Evolutionary conservation across 306 rosid species (phyloP), one percentile per base, ranked within the genome.

Genomic region (Cucumis melo): DNA sequence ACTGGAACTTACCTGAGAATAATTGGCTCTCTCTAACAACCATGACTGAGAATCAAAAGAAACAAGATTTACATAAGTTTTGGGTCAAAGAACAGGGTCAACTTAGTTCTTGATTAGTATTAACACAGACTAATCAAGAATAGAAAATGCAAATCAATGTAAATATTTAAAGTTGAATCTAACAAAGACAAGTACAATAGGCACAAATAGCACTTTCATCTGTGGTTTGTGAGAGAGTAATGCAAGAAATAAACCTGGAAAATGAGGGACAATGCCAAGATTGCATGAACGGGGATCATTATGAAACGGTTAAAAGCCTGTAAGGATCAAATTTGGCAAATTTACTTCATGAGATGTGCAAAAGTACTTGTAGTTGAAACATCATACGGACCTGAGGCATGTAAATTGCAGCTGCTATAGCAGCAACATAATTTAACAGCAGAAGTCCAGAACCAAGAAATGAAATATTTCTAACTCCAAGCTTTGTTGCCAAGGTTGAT

Each of bases 371-470:
- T 5, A 16, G 16, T 72, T 50, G 70, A 50, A 70, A 54, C 11
- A 44, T 0, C 23, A 84, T 14, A 44, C 77, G 78, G 74, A 93
- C 98, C 97, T 87, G 91, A 62, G 98, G 97, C 84, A 87, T 73
- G 74, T 86, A 91, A 84, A 92, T 84, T 72, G 93, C 92, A 48
- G 90, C 90, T 66, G 86, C 82, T 65, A 90, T 81, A 73, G 97
- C 86, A 87, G 83, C 90, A 23, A 93, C 44, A 80, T 93, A 93
- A 82, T 91, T 93, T 83, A 86, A 60, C 75, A 93, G 89, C 86
- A 93, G 83, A 83, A 93, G 90, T 83, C 96, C 98, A 58, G 96
- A 87, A 86, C 98, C 96, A 78, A 93, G 96, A 84, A 87, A 90
- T 21, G 96, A 87, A 74, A 93, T 93, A 82, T 91, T 93, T 78